Percentiles rank a stretch among this genome's conserved stretches.
Conservation (phyloP, 495 filamentous ascomycete genomes). For the Clavariopsis aquatica region DNA sequence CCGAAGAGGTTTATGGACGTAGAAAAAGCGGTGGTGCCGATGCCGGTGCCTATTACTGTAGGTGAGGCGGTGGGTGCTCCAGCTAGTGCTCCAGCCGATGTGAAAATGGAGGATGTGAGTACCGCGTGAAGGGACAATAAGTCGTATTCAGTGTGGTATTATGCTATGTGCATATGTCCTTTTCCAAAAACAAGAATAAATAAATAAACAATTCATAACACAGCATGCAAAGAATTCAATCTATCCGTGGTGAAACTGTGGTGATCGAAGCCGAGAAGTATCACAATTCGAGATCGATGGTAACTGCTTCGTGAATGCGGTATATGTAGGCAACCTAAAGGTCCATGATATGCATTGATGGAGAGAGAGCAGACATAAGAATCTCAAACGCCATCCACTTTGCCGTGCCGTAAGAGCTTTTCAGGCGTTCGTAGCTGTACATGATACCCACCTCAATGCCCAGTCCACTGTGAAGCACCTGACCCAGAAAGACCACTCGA, state of each 20-base stretch:
- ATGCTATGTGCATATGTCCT: too few species aligned
- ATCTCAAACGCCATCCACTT: conserved; percentile 39
- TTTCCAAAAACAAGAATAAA: too few species aligned
- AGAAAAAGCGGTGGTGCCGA: conserved; percentile 3
- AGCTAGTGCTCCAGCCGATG: not conserved
- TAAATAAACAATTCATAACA: too few species aligned
- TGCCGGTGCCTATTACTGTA: not conserved
- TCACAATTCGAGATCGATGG: not conserved
- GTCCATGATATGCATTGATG: conserved; percentile 40
- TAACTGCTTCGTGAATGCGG: not conserved
- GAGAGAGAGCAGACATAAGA: conserved; percentile 32
- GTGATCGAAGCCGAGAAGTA: not conserved
- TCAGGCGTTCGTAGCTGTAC: conserved; percentile 38
- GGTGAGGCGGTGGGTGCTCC: not conserved
- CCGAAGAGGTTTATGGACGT: conserved; percentile 43
- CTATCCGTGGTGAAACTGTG: not conserved
- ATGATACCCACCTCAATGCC: conserved; percentile 34
- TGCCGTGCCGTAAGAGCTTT: conserved; percentile 33
- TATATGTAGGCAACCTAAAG: conserved; percentile 15
- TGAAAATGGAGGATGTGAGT: conserved; percentile 4
- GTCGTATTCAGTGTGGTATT: too few species aligned
- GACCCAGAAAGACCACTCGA: conserved; percentile 22
- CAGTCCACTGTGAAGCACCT: conserved; percentile 19
- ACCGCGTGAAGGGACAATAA: not conserved
- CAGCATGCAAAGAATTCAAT: not conserved